phyloP scores from a whole-genome alignment of 208 protist species.

The Leishmania amazonensis region DNA sequence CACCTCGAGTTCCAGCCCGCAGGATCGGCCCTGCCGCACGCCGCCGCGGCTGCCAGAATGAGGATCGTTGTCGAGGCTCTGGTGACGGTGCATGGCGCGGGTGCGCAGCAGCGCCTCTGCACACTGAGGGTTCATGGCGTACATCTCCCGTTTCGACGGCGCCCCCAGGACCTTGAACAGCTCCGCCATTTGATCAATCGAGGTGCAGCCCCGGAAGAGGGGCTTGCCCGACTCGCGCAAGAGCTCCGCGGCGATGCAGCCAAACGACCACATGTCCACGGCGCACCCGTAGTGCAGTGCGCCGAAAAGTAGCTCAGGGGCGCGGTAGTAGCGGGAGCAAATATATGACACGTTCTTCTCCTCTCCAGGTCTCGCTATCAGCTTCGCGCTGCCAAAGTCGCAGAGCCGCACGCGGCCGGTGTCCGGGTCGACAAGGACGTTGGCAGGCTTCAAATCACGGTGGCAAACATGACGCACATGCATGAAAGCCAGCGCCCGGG shows the following conservation, averaged over 20 bases:
- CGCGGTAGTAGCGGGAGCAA: slow-evolving; percentile 95
- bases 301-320: slow-evolving; percentile 94
- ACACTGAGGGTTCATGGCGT: slow-evolving; percentile 97
- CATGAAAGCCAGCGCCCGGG: slow-evolving; percentile 94
- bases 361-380: slow-evolving; percentile 45
- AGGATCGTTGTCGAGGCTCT: not conserved
- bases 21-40: not conserved
- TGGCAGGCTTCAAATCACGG: slow-evolving; percentile 91
- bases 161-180: slow-evolving; percentile 97
- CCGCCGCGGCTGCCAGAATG: not conserved
- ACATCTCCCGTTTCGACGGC: slow-evolving; percentile 91
- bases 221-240: slow-evolving; percentile 69
- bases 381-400: slow-evolving; percentile 91
- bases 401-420: slow-evolving; percentile 81
- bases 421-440: slow-evolving; percentile 80
- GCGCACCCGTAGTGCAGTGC: slow-evolving; percentile 81
- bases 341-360: slow-evolving; percentile 92
- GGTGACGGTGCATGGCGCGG: slow-evolving; percentile 26
- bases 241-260: slow-evolving; percentile 97
- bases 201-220: slow-evolving; percentile 93
- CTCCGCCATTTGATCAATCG: slow-evolving; percentile 97
- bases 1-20: not conserved
- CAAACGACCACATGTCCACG: slow-evolving; percentile 94
- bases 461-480: slow-evolving; percentile 82
- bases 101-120: slow-evolving; percentile 74